Percentiles rank a stretch among this genome's conserved stretches.
Evolutionary conservation across 1,284 basidiomycete species (phyloP).

Genomic region (Malassezia equina): DNA sequence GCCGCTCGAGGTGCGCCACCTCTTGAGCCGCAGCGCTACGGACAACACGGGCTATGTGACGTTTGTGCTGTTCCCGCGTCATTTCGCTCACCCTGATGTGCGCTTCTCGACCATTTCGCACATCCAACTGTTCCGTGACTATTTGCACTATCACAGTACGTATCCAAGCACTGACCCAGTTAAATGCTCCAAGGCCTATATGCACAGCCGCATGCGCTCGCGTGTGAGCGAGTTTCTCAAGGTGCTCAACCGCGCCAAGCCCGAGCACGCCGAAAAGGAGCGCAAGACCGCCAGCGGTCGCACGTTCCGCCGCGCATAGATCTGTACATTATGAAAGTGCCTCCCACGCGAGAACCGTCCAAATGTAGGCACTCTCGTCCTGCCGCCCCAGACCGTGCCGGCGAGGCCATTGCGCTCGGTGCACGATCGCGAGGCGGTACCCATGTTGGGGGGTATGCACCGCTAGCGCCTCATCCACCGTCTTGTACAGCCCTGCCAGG

Average conservation of each 20-base stretch:
- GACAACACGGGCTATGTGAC: conserved; percentile 97
- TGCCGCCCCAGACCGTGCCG: conserved; percentile 12
- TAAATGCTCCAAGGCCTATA: conserved; percentile 98
- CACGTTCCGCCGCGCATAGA: conserved; percentile 35
- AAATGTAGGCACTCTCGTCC: conserved; percentile 17
- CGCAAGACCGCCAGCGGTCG: conserved; percentile 70
- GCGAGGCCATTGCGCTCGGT: conserved; percentile 1
- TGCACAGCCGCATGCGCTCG: conserved; percentile 94
- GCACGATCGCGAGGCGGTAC: not conserved
- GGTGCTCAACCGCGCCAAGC: conserved; percentile 94
- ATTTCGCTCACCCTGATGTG: conserved; percentile 68
- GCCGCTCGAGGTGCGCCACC: conserved; percentile 82
- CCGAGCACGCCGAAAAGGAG: conserved; percentile 69
- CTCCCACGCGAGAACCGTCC: conserved; percentile 15
- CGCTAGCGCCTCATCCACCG: conserved; percentile 11
- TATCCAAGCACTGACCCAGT: conserved; percentile 51
- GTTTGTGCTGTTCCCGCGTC: conserved; percentile 93
- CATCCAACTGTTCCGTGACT: conserved; percentile 94
- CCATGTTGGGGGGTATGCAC: not conserved
- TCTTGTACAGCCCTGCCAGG: conserved; percentile 11
- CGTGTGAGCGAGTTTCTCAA: conserved; percentile 95
- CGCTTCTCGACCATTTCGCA: conserved; percentile 81
- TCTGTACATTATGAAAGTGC: conserved; percentile 5
- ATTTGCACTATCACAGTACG: conserved; percentile 78
- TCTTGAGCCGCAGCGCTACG: conserved; percentile 66